Evolutionary conservation across 108 stramenopile genomes (phyloP), one percentile per base, ranked within the genome.

Genomic region (Skeletonema grethae): DNA sequence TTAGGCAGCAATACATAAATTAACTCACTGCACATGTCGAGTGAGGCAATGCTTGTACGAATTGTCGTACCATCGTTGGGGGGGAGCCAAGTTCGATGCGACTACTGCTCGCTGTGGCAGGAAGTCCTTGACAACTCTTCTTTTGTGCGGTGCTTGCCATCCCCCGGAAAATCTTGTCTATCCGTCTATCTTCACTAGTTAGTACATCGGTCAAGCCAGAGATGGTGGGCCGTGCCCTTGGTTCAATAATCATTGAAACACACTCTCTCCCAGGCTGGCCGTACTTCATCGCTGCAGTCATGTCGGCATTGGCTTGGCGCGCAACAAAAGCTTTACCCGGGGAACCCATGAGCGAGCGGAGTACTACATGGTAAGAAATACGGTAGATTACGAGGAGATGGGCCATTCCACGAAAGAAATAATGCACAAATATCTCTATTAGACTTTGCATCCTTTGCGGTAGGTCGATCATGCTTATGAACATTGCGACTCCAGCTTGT

Each of bases 161-260:
- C 30, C 70, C 87, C 70, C 87, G 16, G 92, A 89, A 6, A 97
- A 98, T 84, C 79, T 98, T 53, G 98, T 98, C 3, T 98, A 97
- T 80, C 98, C 98, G 0, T 81, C 86, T 53, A 67, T 84, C 86
- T 25, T 92, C 91, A 38, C 72, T 98, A 62, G 95, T 98, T 55
- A 92, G 87, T 64, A 71, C 86, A 7, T 81, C 73, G n/a, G 98
- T 97, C 28, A 82, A 81, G 65, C 92, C 90, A 15, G 70, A 84
- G 8, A 76, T 80, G 63, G 94, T 95, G 31, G 98, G 98, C 35
- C 93, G 97, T 83, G 97, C 96, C 22, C 78, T 97, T 41, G 98
- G 98, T 15, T 93, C 98, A 10, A 69, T 98, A 29, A 38, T 91
- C 16, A 85, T 82, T 25, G 94, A 95, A 70, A 67, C 80, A 9